Evolutionary conservation across 495 filamentous ascomycete genomes (phyloP).

Genomic region (Neurospora sp.): DNA sequence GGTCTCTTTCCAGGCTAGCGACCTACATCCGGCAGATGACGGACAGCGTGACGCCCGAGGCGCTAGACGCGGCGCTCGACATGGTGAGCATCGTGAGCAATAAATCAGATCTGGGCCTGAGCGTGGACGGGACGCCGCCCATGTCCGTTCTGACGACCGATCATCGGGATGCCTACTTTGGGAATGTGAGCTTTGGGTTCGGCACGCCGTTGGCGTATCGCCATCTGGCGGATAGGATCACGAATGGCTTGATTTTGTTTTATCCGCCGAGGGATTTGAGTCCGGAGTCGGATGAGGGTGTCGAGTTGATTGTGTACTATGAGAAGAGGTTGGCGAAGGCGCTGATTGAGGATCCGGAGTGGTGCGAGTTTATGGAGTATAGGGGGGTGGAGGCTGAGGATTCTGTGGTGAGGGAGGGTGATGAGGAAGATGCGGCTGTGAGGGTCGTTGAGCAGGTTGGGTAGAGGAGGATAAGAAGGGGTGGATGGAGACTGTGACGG

Average conservation of each 20-base stretch:
- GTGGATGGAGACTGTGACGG: neutral
- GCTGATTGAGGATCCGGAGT: constrained; percentile 31
- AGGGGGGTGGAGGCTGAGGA: constrained; percentile 18
- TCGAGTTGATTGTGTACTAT: constrained; percentile 31
- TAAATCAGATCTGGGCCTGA: constrained; percentile 22
- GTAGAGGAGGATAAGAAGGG: neutral
- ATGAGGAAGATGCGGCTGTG: neutral
- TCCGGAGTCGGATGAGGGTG: constrained; percentile 30
- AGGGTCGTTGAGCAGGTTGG: neutral
- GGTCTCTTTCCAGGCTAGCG: constrained; percentile 27
- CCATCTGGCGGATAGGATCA: constrained; percentile 18
- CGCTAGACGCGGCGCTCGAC: constrained; percentile 18
- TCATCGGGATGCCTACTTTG: constrained; percentile 20
- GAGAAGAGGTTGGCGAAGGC: constrained; percentile 25
- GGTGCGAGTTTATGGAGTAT: constrained; percentile 33
- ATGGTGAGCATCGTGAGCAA: constrained; percentile 28
- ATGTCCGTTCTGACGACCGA: constrained; percentile 20
- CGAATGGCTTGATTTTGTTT: constrained; percentile 18
- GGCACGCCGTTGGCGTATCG: constrained; percentile 15
- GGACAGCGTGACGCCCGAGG: constrained; percentile 23
- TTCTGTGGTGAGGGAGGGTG: neutral
- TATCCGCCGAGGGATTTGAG: constrained; percentile 17
- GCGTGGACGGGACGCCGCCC: constrained; percentile 21
- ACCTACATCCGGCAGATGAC: constrained; percentile 29
- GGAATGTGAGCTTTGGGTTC: constrained; percentile 24